phyloP scores from a whole-genome alignment of 2,329 filamentous ascomycete species.

The Lasiodiplodia sp. region DNA sequence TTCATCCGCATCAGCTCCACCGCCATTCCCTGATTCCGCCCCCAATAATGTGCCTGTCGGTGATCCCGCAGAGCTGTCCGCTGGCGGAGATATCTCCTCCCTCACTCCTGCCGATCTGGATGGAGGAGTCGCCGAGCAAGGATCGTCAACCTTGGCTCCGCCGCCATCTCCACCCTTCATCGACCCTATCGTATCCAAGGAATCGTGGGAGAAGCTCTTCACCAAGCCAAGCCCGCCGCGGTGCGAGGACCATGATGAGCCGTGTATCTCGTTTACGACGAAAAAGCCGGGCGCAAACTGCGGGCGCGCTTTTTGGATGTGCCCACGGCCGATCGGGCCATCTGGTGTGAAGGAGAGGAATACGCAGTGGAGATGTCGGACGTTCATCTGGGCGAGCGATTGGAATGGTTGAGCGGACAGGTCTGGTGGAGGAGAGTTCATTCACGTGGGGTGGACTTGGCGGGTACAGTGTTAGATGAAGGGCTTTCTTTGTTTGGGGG shows the following conservation, averaged over 20 bases:
- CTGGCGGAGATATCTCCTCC: not conserved
- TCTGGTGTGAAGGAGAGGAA: constrained; percentile 83
- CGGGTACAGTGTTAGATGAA: too few species aligned
- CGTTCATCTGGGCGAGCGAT: constrained; percentile 77
- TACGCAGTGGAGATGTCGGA: constrained; percentile 86
- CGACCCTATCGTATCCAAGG: constrained; percentile 76
- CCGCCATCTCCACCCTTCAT: constrained; percentile 47
- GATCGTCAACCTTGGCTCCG: not conserved
- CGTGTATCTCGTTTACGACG: constrained; percentile 81
- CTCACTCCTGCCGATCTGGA: not conserved
- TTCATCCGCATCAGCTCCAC: constrained; percentile 41
- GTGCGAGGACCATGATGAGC: constrained; percentile 84
- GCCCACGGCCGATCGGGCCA: constrained; percentile 79
- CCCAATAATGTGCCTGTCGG: not conserved
- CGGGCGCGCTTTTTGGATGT: constrained; percentile 72
- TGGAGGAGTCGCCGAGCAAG: not conserved
- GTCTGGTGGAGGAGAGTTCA: too few species aligned
- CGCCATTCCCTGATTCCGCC: constrained; percentile 29
- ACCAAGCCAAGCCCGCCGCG: constrained; percentile 75
- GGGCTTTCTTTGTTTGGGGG: not conserved
- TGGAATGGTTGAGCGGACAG: constrained; percentile 54
- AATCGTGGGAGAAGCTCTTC: constrained; percentile 86
- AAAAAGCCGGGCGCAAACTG: constrained; percentile 90
- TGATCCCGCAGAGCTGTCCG: not conserved
- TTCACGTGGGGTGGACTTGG: too few species aligned